Evolutionary conservation across 495 filamentous ascomycete species (phyloP), one percentile per base, ranked within the genome.

Genomic region (Aspergillus hancockii): DNA sequence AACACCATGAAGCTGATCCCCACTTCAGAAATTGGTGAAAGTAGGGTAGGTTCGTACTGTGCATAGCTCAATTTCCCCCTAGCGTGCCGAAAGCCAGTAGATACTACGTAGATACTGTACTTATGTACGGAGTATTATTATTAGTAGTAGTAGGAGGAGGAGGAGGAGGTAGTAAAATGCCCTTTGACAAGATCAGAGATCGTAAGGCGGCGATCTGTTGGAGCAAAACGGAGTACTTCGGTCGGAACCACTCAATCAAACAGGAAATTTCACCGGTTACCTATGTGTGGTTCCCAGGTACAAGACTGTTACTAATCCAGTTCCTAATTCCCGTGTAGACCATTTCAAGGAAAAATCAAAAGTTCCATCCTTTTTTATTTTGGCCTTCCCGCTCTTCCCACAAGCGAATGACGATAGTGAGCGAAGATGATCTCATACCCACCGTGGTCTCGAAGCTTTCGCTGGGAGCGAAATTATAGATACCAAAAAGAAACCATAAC

Each of bases 321-420:
- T 36, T 14, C 10, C 32, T 14, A 36, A 8, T 14, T 36, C 25
- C 25, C 25, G 25, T 28, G 25, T 28, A 7, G 25, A 28, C 25
- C 32, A 14, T 9, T 10, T 36, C 32, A 36, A 36, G 32, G 32
- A 36, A 36, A 28, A 49, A 49, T n/a, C 46, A 49, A 6, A 23
- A n/a, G 5, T 23, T 18, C 12, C 46, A 3, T 3, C 7, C 25
- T 7, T 28, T 7, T 28, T 28, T 28, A 3, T 28, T 28, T 12
- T 40, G 16, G 36, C 16, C 41, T 45, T 45, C 14, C 41, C 41
- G 41, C 41, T 45, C 14, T 45, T 55, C 25, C 22, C 31, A 25
- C 5, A 55, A n/a, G 25, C 25, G 25, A 46, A 55, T 55, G 52
- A 46, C 36, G 52, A 46, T 38, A 45, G 34, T 25, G 41, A 45